Evolutionary conservation across 176 grass and related monocot genomes (phyloP), one percentile per base, ranked within the genome.

Genomic region (Otatea glauca): DNA sequence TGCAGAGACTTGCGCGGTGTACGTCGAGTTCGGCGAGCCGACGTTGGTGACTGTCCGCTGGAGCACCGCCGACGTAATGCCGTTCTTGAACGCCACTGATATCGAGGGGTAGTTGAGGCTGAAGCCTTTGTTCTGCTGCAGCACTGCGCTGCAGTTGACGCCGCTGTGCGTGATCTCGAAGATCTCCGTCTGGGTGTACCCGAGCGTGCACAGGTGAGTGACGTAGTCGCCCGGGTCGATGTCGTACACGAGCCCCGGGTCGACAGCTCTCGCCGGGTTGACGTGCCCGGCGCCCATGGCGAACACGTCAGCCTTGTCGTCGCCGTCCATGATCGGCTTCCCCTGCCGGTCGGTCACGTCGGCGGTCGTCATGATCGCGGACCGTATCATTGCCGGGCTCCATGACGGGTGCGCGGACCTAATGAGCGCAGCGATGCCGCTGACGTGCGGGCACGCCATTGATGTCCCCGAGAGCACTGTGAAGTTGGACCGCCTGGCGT

Each of bases 91-190:
- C 39, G 85, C 83, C 51, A 92, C 87, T 5, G 92, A 77, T 23
- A 98, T 92, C 7, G 95, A 98, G 5, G 95, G 95, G 75, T 98
- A 98, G 84, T 98, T 98, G 66, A 98, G 92, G 79, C 66, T 88
- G 91, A 95, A 93, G 2, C 79, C 65, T n/a, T 58, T 78, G 63
- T 88, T 77, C 10, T 1, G 12, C 3, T 0, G 20, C 12, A 93
- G 79, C 64, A 83, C 51, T 0, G 87, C 72, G 53, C 53, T 76
- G 93, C 95, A 98, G 85, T 79, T 90, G 66, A 83, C 83, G 63
- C 80, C 85, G n/a, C 79, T 58, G 76, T 98, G 95, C 48, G 89
- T 93, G 83, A 98, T 98, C 70, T 79, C 88, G 76, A 92, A 98
- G 48, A 98, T 83, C 80, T 98, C 86, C 65, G 15, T 25, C 60